phyloP scores from a whole-genome alignment of 805 yeast species.

The Schwanniomyces sp. region DNA sequence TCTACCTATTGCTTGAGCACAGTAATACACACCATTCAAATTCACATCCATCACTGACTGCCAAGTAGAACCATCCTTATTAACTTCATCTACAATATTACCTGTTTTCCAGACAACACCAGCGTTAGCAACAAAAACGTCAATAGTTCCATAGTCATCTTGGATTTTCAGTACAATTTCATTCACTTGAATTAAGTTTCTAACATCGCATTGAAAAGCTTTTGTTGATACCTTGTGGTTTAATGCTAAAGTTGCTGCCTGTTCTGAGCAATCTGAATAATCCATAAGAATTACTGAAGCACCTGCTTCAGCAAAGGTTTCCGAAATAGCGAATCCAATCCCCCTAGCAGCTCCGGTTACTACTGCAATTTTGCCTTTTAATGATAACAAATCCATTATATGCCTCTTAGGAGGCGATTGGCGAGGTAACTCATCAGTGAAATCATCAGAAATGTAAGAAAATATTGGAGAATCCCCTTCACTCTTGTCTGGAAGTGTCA shows the following conservation, averaged over 20 bases:
- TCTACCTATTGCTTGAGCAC: constrained; percentile 10
- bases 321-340: constrained; percentile 52
- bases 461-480: not conserved
- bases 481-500: constrained; percentile 5
- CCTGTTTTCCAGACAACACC: constrained; percentile 9
- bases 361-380: constrained; percentile 19
- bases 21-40: constrained; percentile 11
- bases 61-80: constrained; percentile 5
- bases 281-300: constrained; percentile 14
- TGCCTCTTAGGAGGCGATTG: not conserved
- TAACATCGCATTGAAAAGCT: not conserved
- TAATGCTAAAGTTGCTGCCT: not conserved
- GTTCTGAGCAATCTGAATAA: not conserved
- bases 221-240: not conserved
- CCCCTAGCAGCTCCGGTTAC: constrained; percentile 34
- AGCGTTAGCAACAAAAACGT: constrained; percentile 14
- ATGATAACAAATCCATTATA: not conserved
- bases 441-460: constrained; percentile 2
- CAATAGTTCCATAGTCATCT: constrained; percentile 8
- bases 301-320: constrained; percentile 51
- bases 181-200: not conserved
- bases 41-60: constrained; percentile 1
- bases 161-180: constrained; percentile 1
- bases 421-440: not conserved
- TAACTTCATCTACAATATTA: constrained; percentile 5